phyloP scores from a whole-genome alignment of 768 basidiomycete species.

The Auricularia auricula-judae region DNA sequence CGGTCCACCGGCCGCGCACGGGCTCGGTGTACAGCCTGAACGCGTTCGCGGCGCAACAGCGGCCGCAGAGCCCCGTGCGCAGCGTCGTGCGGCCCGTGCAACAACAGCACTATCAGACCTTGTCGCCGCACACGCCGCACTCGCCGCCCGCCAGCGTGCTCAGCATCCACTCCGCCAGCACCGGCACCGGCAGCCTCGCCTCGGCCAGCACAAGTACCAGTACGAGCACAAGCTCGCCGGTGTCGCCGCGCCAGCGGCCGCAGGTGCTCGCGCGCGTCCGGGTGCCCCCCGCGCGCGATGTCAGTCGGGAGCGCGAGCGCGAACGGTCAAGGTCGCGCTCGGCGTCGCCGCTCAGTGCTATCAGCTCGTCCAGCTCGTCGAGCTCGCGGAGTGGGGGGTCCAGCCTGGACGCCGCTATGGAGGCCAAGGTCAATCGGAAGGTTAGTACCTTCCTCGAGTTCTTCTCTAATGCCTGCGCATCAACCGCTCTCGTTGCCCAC shows the following conservation, averaged over 20 bases:
- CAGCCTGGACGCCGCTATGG: constrained; percentile 12
- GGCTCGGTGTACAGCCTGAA: neutral
- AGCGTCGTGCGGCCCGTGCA: neutral
- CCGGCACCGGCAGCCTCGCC: neutral
- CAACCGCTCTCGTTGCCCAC: constrained; percentile 2
- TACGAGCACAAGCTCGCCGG: neutral
- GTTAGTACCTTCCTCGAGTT: constrained; percentile 24
- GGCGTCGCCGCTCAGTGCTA: neutral
- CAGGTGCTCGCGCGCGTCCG: neutral
- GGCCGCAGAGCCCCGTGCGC: neutral
- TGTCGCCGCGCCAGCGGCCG: neutral
- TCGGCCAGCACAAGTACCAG: neutral
- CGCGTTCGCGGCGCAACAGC: neutral
- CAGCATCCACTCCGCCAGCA: neutral
- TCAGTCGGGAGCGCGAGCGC: constrained; percentile 4
- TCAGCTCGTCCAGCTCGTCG: neutral
- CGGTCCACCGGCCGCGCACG: neutral
- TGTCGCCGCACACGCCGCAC: neutral
- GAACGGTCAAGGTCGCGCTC: neutral
- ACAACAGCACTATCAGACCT: neutral
- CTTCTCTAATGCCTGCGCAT: neutral
- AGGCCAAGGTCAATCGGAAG: constrained; percentile 83
- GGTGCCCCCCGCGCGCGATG: constrained; percentile 4
- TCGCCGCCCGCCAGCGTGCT: neutral
- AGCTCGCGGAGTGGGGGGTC: constrained; percentile 31